Conservation (phyloP, 176 grass and related monocot species). For the Phyllostachys edulis region DNA sequence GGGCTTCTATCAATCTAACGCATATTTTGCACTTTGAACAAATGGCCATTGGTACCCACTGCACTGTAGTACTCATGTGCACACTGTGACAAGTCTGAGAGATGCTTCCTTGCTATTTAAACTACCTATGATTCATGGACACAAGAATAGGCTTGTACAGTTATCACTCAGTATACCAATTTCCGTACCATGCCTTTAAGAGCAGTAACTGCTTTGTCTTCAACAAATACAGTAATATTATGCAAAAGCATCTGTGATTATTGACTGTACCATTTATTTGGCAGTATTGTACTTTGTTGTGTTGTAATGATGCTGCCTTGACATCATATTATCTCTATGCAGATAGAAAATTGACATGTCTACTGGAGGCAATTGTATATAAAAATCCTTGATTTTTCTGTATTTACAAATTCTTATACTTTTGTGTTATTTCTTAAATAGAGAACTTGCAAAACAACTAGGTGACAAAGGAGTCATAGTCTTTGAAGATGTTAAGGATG, state of each 20-base stretch:
- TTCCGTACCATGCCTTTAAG: conserved; percentile 7
- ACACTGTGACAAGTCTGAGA: background rate
- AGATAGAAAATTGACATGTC: background rate
- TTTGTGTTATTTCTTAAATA: conserved; percentile 45
- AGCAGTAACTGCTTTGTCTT: background rate
- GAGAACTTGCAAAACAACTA: conserved; percentile 80
- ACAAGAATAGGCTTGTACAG: background rate
- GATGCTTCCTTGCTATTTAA: background rate
- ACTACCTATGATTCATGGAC: background rate
- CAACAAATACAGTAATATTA: background rate
- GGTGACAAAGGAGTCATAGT: conserved; percentile 68
- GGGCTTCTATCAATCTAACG: background rate
- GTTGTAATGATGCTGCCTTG: background rate
- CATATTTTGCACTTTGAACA: background rate
- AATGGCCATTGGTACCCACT: background rate
- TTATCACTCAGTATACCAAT: background rate
- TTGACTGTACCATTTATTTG: background rate
- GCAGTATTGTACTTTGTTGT: background rate
- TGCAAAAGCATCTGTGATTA: background rate
- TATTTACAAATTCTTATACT: background rate
- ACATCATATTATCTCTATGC: background rate
- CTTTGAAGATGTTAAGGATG: conserved; percentile 75
- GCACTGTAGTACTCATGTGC: background rate
- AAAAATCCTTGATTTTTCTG: background rate
- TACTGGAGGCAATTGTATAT: background rate